phyloP scores from a whole-genome alignment of 164 flowering plant species.

The Umbellularia californica region DNA sequence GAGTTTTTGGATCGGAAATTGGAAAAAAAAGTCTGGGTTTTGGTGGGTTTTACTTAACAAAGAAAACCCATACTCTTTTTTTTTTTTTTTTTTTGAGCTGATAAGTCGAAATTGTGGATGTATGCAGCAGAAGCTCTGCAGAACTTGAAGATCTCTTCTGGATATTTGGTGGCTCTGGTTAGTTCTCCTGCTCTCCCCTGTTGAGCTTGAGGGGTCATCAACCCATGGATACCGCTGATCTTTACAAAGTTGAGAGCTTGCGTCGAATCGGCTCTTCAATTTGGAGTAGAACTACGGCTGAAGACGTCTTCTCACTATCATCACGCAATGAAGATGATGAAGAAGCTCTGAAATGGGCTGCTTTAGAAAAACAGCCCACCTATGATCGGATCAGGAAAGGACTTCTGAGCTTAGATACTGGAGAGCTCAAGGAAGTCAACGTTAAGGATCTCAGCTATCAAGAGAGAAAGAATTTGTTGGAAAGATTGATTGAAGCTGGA shows the following conservation, averaged over 20 bases:
- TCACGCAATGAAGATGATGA: constrained; percentile 16
- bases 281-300: constrained; percentile 1
- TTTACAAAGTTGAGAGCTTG: constrained; percentile 6
- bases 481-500: constrained; percentile 57
- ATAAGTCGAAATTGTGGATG: not conserved
- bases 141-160: not conserved
- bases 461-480: constrained; percentile 62
- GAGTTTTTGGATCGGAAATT: not conserved
- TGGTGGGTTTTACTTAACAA: not conserved
- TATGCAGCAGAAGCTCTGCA: not conserved
- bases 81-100: not conserved
- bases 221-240: constrained; percentile 7
- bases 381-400: constrained; percentile 13
- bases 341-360: constrained; percentile 20
- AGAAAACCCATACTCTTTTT: not conserved
- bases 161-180: not conserved
- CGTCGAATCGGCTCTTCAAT: constrained; percentile 6
- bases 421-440: constrained; percentile 52
- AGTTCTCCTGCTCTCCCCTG: not conserved
- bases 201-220: not conserved
- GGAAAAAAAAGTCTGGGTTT: not conserved
- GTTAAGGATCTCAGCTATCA: constrained; percentile 51
- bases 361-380: constrained; percentile 17
- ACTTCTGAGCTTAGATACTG: not conserved
- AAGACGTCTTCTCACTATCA: constrained; percentile 17